Percentiles rank a stretch among this genome's conserved stretches.
Evolutionary conservation across 768 basidiomycete genomes (phyloP).

Genomic region (Pisolithus tinctorius): DNA sequence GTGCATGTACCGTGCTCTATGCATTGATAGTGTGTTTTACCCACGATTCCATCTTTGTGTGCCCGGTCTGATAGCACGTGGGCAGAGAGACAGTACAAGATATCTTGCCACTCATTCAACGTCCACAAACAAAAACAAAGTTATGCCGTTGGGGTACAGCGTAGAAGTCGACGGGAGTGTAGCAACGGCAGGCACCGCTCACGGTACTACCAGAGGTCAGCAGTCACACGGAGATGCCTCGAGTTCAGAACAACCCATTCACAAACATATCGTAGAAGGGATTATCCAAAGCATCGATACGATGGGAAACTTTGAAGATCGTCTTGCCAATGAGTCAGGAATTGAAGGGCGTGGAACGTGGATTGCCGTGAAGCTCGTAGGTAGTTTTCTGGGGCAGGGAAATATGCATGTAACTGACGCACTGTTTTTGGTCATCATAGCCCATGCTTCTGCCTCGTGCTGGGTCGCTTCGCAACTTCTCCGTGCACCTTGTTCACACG

Average conservation of each 20-base stretch:
- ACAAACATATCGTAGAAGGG: slow-evolving; percentile 68
- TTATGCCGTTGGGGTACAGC: slow-evolving; percentile 73
- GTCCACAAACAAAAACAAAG: slow-evolving; percentile 60
- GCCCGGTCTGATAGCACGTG: slow-evolving; percentile 57
- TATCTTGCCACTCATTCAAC: slow-evolving; percentile 55
- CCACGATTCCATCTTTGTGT: neutral
- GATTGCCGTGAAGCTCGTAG: slow-evolving; percentile 80
- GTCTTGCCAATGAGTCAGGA: slow-evolving; percentile 16
- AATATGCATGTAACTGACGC: neutral
- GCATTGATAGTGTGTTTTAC: no score
- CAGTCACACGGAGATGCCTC: slow-evolving; percentile 1
- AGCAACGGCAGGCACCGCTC: slow-evolving; percentile 26
- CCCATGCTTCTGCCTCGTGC: slow-evolving; percentile 66
- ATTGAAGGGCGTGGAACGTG: slow-evolving; percentile 53
- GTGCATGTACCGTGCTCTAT: neutral
- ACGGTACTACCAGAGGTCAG: neutral
- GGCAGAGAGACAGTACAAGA: slow-evolving; percentile 77
- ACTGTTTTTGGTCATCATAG: slow-evolving; percentile 23
- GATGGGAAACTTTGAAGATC: slow-evolving; percentile 75
- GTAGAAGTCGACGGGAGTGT: slow-evolving; percentile 73
- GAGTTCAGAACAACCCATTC: slow-evolving; percentile 23
- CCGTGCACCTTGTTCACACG: slow-evolving; percentile 45
- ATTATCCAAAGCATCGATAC: slow-evolving; percentile 72
- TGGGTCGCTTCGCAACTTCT: slow-evolving; percentile 53
- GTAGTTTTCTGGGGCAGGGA: slow-evolving; percentile 13